A percentile compares a stretch with the other conserved stretches of the same genome.
phyloP scores from a whole-genome alignment of 2,329 filamentous ascomycete genomes.

The Monosporascus cannonballus region DNA sequence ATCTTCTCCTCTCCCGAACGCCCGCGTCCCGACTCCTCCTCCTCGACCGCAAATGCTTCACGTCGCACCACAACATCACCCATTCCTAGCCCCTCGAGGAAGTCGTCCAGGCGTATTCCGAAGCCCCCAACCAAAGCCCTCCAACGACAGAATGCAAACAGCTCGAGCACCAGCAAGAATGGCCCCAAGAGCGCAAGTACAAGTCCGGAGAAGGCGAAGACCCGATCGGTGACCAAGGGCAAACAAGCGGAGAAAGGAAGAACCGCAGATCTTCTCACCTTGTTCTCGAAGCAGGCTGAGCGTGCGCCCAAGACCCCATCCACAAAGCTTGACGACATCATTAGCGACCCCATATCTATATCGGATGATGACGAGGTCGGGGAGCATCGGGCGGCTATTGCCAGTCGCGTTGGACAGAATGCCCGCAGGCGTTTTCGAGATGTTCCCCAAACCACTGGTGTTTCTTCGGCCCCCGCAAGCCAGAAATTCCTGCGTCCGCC shows the following conservation, averaged over 20 bases:
- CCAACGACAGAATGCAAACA: conserved; percentile 18
- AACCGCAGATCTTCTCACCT: conserved; percentile 49
- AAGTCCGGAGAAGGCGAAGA: conserved; percentile 40
- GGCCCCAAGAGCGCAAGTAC: conserved; percentile 33
- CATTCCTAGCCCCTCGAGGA: conserved; percentile 21
- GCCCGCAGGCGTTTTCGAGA: conserved; percentile 48
- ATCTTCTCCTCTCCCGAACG: conserved; percentile 47
- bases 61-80: not conserved
- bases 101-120: conserved; percentile 14
- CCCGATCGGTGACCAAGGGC: conserved; percentile 19
- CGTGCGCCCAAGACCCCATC: conserved; percentile 32
- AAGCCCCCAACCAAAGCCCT: conserved; percentile 18
- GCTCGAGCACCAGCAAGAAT: conserved; percentile 13
- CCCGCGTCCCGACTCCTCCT: conserved; percentile 15
- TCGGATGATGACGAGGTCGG: conserved; percentile 55
- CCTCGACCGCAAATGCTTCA: conserved; percentile 10
- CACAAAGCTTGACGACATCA: conserved; percentile 39
- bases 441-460: conserved; percentile 19
- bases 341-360: conserved; percentile 54
- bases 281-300: conserved; percentile 58
- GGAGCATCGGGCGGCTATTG: conserved; percentile 41
- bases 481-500: conserved; percentile 47
- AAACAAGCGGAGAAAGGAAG: conserved; percentile 45
- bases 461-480: conserved; percentile 27
- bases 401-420: conserved; percentile 50